Conservation (phyloP, 805 yeast species). For the Yamadazyma sp. region DNA sequence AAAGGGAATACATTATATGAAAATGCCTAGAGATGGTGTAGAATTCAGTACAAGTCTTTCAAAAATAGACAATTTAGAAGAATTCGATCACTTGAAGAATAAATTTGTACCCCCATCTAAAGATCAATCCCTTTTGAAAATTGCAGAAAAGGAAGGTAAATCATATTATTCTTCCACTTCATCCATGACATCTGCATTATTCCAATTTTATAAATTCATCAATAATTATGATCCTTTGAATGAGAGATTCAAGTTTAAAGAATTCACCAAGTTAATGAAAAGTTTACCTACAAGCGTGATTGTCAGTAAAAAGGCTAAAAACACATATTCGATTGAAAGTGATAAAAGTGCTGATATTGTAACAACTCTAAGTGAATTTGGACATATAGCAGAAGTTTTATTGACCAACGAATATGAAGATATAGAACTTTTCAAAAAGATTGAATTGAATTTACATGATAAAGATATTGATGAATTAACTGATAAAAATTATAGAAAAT, state of each 20-base stretch:
- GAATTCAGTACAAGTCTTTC: not conserved
- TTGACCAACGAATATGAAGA: slow-evolving; percentile 58
- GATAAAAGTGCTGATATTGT: slow-evolving; percentile 69
- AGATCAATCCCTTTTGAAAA: slow-evolving; percentile 49
- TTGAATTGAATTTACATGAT: slow-evolving; percentile 8
- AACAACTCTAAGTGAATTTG: slow-evolving; percentile 66
- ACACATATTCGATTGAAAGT: slow-evolving; percentile 61
- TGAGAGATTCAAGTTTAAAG: slow-evolving; percentile 33
- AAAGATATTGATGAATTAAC: slow-evolving; percentile 14
- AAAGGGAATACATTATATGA: slow-evolving; percentile 68
- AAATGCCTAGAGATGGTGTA: not conserved
- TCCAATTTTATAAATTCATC: slow-evolving; percentile 71
- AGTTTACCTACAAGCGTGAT: slow-evolving; percentile 46
- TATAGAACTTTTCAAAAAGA: slow-evolving; percentile 38
- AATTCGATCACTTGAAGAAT: slow-evolving; percentile 57
- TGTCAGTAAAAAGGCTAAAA: slow-evolving; percentile 33
- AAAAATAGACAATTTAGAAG: slow-evolving; percentile 57
- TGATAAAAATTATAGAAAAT: slow-evolving; percentile 16
- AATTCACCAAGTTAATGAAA: slow-evolving; percentile 44
- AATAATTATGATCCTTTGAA: slow-evolving; percentile 35
- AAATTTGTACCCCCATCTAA: slow-evolving; percentile 65
- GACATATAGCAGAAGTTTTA: slow-evolving; percentile 75
- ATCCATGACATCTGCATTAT: slow-evolving; percentile 73
- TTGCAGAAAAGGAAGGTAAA: slow-evolving; percentile 40
- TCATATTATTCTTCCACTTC: slow-evolving; percentile 78